These are phyloP conservation scores for Saraca asoca DNA, from an alignment of 331 rosid genomes.

Conservation along the genomic window DNA sequence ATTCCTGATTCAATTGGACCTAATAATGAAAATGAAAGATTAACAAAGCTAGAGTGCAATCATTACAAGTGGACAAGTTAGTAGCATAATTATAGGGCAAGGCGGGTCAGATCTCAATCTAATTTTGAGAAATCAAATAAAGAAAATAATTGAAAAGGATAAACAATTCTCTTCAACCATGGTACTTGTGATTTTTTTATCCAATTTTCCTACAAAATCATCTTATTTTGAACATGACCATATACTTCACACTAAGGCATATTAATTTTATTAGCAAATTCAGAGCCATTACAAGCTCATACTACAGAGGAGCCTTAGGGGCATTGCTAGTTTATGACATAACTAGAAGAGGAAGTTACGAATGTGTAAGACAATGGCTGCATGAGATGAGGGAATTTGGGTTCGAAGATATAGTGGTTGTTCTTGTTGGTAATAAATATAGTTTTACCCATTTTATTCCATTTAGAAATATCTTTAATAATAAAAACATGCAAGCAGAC, in stretches of 20 bases:
- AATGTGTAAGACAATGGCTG: slow-evolving; percentile 68
- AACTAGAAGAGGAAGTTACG: slow-evolving; percentile 51
- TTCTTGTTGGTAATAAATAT: slow-evolving; percentile 80
- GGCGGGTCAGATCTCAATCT: slow-evolving; percentile 33
- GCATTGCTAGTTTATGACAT: slow-evolving; percentile 86
- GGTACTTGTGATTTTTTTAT: too few species aligned
- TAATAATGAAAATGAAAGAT: too few species aligned
- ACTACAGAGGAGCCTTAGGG: slow-evolving; percentile 92
- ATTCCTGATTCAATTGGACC: too few species aligned
- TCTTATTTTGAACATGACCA: too few species aligned
- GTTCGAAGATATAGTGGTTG: slow-evolving; percentile 64
- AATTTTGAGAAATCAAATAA: background rate
- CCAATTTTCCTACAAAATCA: too few species aligned
- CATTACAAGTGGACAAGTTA: background rate
- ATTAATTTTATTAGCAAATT: slow-evolving; percentile 52
- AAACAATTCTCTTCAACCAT: background rate
- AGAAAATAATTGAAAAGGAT: slow-evolving; percentile 17
- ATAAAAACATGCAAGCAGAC: too few species aligned
- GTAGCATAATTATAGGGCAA: slow-evolving; percentile 42
- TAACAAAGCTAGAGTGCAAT: too few species aligned
- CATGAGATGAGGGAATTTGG: slow-evolving; percentile 73
- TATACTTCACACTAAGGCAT: too few species aligned
- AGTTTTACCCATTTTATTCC: too few species aligned
- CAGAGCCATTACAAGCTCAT: slow-evolving; percentile 94
- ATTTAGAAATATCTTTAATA: too few species aligned